Evolutionary conservation across 768 basidiomycete genomes (phyloP).

Genomic region (Pleurotus tuber-regium): DNA sequence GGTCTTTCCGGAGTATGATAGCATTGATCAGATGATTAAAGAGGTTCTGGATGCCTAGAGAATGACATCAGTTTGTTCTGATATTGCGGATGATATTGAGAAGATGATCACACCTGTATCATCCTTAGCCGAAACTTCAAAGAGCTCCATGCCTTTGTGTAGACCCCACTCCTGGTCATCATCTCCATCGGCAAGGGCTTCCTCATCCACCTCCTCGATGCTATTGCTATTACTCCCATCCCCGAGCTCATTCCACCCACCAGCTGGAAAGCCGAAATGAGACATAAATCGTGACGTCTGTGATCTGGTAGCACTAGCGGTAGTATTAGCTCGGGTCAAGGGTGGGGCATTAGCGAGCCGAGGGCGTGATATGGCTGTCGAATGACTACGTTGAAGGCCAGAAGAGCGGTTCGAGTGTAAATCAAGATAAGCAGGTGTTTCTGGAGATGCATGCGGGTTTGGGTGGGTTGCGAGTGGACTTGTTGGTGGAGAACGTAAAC

Average conservation of each 20-base stretch:
- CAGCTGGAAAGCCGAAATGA: constrained; percentile 48
- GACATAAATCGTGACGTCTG: constrained; percentile 60
- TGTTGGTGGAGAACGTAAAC: constrained; percentile 60
- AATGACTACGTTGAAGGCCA: constrained; percentile 52
- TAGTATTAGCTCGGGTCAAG: constrained; percentile 50
- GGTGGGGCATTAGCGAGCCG: constrained; percentile 40
- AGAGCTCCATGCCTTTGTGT: constrained; percentile 81
- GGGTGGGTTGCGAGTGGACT: constrained; percentile 31
- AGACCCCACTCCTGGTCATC: constrained; percentile 73
- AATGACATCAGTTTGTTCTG: constrained; percentile 8
- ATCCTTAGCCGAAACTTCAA: constrained; percentile 91
- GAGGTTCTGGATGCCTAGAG: constrained; percentile 71
- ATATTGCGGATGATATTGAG: constrained; percentile 14
- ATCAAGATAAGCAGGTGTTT: constrained; percentile 63
- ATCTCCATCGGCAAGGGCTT: constrained; percentile 41
- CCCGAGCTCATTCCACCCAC: constrained; percentile 52
- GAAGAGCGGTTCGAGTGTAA: constrained; percentile 51
- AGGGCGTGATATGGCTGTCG: constrained; percentile 42
- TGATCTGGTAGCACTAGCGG: constrained; percentile 36
- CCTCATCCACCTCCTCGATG: constrained; percentile 63
- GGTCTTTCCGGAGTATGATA: constrained; percentile 76
- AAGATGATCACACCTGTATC: constrained; percentile 74
- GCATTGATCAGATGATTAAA: constrained; percentile 79
- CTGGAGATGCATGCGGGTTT: constrained; percentile 46
- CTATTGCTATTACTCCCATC: constrained; percentile 63